phyloP scores from a whole-genome alignment of 1,139 yeast genomes.

The Candida freyschussii region DNA sequence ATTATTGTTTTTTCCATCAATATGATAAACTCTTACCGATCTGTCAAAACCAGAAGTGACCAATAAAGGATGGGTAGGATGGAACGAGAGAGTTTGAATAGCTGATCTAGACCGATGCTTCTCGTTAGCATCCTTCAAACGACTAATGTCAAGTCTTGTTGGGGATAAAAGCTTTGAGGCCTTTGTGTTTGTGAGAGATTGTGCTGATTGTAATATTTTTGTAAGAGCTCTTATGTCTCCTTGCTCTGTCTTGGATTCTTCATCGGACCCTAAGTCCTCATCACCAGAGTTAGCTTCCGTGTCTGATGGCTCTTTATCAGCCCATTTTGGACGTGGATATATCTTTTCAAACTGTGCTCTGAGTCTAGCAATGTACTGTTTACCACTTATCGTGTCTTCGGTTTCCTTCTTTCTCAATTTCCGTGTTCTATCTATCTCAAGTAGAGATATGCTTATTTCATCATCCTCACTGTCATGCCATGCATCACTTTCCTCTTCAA shows the following conservation, averaged over 20 bases:
- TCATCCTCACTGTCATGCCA: slow-evolving; percentile 97
- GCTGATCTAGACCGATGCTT: slow-evolving; percentile 68
- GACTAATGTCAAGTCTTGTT: slow-evolving; percentile 61
- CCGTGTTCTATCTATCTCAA: slow-evolving; percentile 54
- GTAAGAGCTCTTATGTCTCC: slow-evolving; percentile 54
- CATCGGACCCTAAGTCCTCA: slow-evolving; percentile 29
- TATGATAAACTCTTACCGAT: slow-evolving; percentile 78
- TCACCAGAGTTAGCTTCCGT: slow-evolving; percentile 32
- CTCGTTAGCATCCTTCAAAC: slow-evolving; percentile 83
- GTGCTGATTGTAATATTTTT: slow-evolving; percentile 54
- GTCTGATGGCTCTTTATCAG: slow-evolving; percentile 37
- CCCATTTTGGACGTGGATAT: slow-evolving; percentile 90
- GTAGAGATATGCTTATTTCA: slow-evolving; percentile 54
- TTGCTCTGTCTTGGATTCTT: slow-evolving; percentile 35
- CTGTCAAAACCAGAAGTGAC: slow-evolving; percentile 92
- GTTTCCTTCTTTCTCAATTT: slow-evolving; percentile 64
- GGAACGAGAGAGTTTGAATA: slow-evolving; percentile 79
- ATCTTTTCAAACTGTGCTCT: slow-evolving; percentile 82
- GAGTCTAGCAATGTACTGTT: slow-evolving; percentile 63
- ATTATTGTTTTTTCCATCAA: slow-evolving; percentile 84
- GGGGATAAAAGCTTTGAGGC: slow-evolving; percentile 63
- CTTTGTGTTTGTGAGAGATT: slow-evolving; percentile 48
- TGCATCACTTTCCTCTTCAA: slow-evolving; percentile 46
- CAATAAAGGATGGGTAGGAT: slow-evolving; percentile 76
- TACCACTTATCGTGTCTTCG: slow-evolving; percentile 60